phyloP scores from a whole-genome alignment of 768 basidiomycete species.

The Coprinellus micaceus region DNA sequence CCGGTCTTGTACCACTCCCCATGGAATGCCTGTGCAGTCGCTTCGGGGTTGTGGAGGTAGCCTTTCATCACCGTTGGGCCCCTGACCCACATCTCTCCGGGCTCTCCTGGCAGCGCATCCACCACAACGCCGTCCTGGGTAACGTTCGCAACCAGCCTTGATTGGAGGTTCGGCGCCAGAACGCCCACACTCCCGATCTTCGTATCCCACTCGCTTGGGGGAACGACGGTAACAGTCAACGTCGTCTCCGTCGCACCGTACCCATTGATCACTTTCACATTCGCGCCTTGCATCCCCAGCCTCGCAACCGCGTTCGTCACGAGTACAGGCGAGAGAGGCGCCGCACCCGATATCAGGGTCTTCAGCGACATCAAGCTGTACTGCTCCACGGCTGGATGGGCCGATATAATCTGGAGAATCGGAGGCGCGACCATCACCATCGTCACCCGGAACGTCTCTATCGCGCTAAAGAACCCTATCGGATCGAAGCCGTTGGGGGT shows the following conservation, averaged over 20 bases:
- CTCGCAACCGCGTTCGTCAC: constrained; percentile 38
- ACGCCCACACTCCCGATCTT: constrained; percentile 55
- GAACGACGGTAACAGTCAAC: constrained; percentile 44
- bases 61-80: constrained; percentile 70
- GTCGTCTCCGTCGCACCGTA: constrained; percentile 67
- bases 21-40: constrained; percentile 54
- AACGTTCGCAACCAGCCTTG: constrained; percentile 46
- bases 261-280: constrained; percentile 17
- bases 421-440: constrained; percentile 55
- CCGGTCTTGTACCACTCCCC: constrained; percentile 72
- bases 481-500: constrained; percentile 55
- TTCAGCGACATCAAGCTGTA: constrained; percentile 49
- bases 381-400: constrained; percentile 49
- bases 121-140: constrained; percentile 16
- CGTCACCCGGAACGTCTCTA: constrained; percentile 52
- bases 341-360: constrained; percentile 56
- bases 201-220: constrained; percentile 26
- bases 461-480: constrained; percentile 42
- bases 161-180: constrained; percentile 57
- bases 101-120: constrained; percentile 36
- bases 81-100: constrained; percentile 67
- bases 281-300: constrained; percentile 9
- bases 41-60: constrained; percentile 57
- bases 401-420: constrained; percentile 54
- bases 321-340: constrained; percentile 55